Evolutionary conservation across 208 protist species (phyloP).

Genomic region (Herpetomonas samuelpessoai): DNA sequence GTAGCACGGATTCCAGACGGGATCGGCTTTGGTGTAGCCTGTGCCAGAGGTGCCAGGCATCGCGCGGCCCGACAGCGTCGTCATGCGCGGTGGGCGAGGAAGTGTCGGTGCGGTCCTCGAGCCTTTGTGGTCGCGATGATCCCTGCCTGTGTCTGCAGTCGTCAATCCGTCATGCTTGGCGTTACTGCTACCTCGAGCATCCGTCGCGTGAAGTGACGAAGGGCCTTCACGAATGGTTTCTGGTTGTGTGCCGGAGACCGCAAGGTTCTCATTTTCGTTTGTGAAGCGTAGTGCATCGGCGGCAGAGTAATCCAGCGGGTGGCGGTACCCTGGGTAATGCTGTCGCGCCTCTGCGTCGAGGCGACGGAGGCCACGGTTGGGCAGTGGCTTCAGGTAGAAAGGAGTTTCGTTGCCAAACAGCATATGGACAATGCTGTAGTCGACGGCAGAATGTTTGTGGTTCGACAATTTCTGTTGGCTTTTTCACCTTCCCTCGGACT

Average conservation of each 20-base stretch:
- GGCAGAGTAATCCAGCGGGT: constrained; percentile 33
- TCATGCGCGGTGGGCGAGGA: too few species aligned
- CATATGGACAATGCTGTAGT: constrained; percentile 14
- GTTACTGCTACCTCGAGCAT: neutral
- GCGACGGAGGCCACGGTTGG: constrained; percentile 51
- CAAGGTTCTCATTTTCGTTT: too few species aligned
- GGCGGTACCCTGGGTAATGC: constrained; percentile 60
- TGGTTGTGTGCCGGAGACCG: too few species aligned
- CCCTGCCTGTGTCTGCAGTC: neutral
- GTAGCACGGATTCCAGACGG: neutral
- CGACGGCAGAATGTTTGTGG: too few species aligned
- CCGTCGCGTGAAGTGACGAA: neutral
- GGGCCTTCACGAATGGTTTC: too few species aligned
- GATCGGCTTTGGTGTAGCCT: neutral
- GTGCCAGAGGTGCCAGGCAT: neutral
- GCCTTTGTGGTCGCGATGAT: too few species aligned
- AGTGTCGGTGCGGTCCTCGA: too few species aligned
- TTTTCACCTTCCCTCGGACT: too few species aligned
- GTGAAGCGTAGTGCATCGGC: constrained; percentile 5
- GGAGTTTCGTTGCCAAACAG: constrained; percentile 62
- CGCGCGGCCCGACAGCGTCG: neutral
- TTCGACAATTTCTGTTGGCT: too few species aligned
- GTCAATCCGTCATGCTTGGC: neutral
- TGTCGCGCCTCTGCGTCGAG: constrained; percentile 58
- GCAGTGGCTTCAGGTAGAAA: constrained; percentile 56